Percentiles rank a stretch among this genome's conserved stretches.
These are phyloP conservation scores for Pyrus hybrid DNA, from an alignment of 331 rosid genomes.

Conservation along the genomic window DNA sequence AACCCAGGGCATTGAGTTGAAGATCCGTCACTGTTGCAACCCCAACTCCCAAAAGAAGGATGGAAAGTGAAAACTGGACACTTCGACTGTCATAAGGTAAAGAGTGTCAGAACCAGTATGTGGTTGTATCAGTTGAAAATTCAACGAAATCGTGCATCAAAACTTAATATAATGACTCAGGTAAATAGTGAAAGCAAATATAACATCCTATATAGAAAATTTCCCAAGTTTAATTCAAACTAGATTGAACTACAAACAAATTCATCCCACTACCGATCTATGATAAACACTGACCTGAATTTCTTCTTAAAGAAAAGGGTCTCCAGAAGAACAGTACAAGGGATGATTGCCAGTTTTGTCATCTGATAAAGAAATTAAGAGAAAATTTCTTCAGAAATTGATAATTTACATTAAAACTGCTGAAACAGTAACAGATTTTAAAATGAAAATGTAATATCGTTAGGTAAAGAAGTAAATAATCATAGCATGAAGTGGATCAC, in stretches of 20 bases:
- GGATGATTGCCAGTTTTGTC: conserved; percentile 98
- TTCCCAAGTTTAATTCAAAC: neutral
- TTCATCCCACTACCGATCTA: neutral
- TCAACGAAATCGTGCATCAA: neutral
- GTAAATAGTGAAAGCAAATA: neutral
- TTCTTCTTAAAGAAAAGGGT: conserved; percentile 69
- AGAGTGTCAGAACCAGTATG: conserved; percentile 3
- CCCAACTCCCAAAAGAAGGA: conserved; percentile 79
- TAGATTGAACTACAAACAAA: neutral
- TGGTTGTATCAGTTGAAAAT: neutral
- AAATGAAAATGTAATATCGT: neutral
- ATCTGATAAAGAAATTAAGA: conserved; percentile 42
- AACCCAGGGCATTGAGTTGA: conserved; percentile 78
- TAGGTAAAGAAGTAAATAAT: neutral
- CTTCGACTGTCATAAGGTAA: conserved; percentile 42
- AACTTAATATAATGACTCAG: neutral
- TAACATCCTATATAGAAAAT: neutral
- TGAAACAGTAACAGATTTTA: neutral
- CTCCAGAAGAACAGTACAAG: conserved; percentile 89
- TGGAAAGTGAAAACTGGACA: conserved; percentile 54
- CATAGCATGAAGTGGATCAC: neutral
- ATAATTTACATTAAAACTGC: neutral
- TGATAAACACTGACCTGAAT: conserved; percentile 60
- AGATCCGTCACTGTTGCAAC: conserved; percentile 83
- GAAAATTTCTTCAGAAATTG: conserved; percentile 14